phyloP scores from a whole-genome alignment of 352 stramenopile species.

The Phytophthora vignae region DNA sequence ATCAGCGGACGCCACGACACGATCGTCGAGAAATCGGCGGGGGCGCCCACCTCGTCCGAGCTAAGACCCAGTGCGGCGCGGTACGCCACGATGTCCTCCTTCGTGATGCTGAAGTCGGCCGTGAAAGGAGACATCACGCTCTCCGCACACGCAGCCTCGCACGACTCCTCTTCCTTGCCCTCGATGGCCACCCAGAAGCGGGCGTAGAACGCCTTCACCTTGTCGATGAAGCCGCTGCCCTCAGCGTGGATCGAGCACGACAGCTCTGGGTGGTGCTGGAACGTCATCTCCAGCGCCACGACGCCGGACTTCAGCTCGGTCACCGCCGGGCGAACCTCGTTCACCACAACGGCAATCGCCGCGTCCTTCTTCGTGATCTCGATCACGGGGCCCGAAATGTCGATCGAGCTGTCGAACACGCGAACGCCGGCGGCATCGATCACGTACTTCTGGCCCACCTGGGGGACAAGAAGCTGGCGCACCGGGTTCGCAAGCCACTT shows the following conservation, averaged over 20 bases:
- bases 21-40: constrained; percentile 83
- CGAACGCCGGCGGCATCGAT: constrained; percentile 41
- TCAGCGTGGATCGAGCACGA: constrained; percentile 63
- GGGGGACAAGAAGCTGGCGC: constrained; percentile 55
- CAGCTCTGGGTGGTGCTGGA: constrained; percentile 55
- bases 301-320: constrained; percentile 50
- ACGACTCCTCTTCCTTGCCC: constrained; percentile 66
- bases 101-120: constrained; percentile 65
- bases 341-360: constrained; percentile 57
- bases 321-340: constrained; percentile 67
- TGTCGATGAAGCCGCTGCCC: constrained; percentile 50
- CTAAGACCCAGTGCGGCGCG: constrained; percentile 60
- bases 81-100: constrained; percentile 68
- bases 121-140: constrained; percentile 72
- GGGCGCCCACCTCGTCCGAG: constrained; percentile 40
- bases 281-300: constrained; percentile 66
- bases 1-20: constrained; percentile 86
- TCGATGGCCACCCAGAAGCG: constrained; percentile 78
- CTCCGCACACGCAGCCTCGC: constrained; percentile 59
- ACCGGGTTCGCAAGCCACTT: constrained; percentile 83
- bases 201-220: constrained; percentile 82
- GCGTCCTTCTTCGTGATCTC: constrained; percentile 48
- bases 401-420: constrained; percentile 52
- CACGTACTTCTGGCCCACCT: constrained; percentile 54
- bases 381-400: constrained; percentile 53